Evolutionary conservation across 1,284 basidiomycete genomes (phyloP).

Genomic region (Cutaneotrichosporon curvatum): DNA sequence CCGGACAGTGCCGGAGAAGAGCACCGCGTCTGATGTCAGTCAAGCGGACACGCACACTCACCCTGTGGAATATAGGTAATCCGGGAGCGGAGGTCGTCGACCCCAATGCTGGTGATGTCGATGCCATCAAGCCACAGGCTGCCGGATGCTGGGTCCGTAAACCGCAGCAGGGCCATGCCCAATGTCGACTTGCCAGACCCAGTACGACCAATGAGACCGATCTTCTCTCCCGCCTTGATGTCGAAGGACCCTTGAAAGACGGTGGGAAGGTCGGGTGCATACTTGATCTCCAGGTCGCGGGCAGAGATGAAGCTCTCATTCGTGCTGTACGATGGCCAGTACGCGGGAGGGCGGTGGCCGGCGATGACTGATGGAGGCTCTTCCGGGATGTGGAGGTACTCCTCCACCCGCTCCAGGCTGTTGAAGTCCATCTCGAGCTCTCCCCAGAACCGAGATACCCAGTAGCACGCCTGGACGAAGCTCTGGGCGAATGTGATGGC

Average conservation of each 20-base stretch:
- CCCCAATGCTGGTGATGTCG: slow-evolving; percentile 78
- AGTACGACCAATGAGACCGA: slow-evolving; percentile 53
- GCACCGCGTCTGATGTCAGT: slow-evolving; percentile 54
- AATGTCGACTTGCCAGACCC: slow-evolving; percentile 54
- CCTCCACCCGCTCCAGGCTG: slow-evolving; percentile 76
- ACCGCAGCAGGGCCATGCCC: slow-evolving; percentile 77
- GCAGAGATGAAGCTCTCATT: slow-evolving; percentile 52
- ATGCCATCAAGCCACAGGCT: slow-evolving; percentile 79
- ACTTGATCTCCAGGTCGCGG: slow-evolving; percentile 69
- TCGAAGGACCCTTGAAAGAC: slow-evolving; percentile 73
- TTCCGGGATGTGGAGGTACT: slow-evolving; percentile 80
- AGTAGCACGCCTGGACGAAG: slow-evolving; percentile 44
- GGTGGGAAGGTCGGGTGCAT: slow-evolving; percentile 72
- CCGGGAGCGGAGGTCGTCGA: slow-evolving; percentile 60
- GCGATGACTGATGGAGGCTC: slow-evolving; percentile 70
- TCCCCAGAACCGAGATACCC: slow-evolving; percentile 45
- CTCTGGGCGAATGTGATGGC: slow-evolving; percentile 61
- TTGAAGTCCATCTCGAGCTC: slow-evolving; percentile 55
- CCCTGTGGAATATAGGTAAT: slow-evolving; percentile 49
- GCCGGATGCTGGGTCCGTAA: slow-evolving; percentile 74
- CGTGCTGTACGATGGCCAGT: slow-evolving; percentile 62
- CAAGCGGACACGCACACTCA: slow-evolving; percentile 6
- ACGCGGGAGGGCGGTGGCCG: slow-evolving; percentile 63
- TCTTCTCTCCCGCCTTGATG: slow-evolving; percentile 65
- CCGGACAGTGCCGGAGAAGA: slow-evolving; percentile 79